Conservation (phyloP, 2,329 filamentous ascomycete species). For the Trichoderma lentiforme region DNA sequence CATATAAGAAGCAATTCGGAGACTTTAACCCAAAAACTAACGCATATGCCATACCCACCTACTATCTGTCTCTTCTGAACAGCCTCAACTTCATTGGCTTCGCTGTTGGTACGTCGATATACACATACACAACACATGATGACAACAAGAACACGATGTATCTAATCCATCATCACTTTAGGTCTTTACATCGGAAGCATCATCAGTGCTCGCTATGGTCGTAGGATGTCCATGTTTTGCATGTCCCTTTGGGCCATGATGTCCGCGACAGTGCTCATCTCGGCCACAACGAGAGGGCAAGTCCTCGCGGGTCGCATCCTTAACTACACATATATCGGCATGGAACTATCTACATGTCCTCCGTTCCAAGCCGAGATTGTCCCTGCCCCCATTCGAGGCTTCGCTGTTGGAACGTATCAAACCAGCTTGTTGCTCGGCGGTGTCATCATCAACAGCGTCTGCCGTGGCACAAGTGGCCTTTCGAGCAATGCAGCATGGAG, state of each 20-base stretch:
- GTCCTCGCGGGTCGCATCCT: constrained; percentile 11
- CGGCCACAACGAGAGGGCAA: background rate
- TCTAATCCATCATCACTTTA: background rate
- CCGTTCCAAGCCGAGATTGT: constrained; percentile 11
- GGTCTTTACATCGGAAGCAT: constrained; percentile 3
- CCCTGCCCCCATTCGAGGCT: constrained; percentile 1
- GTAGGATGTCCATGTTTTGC: constrained; percentile 12
- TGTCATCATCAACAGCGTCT: constrained; percentile 8
- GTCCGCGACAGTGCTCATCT: constrained; percentile 11
- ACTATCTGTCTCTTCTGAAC: constrained; percentile 6
- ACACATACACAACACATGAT: background rate
- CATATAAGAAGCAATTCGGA: constrained; percentile 12
- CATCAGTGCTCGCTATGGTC: constrained; percentile 4
- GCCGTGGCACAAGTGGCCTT: constrained; percentile 5
- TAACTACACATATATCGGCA: constrained; percentile 9
- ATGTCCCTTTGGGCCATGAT: constrained; percentile 13
- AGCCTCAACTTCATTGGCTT: constrained; percentile 9
- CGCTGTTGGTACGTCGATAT: background rate
- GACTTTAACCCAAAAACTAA: background rate
- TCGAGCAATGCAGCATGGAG: constrained; percentile 3
- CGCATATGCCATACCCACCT: constrained; percentile 5
- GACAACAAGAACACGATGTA: background rate
- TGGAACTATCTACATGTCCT: constrained; percentile 6
- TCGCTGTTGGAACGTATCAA: constrained; percentile 6
- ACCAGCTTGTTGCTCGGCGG: constrained; percentile 2